Evolutionary conservation across 257 asterid species (phyloP).

Genomic region (Verbena officinalis): DNA sequence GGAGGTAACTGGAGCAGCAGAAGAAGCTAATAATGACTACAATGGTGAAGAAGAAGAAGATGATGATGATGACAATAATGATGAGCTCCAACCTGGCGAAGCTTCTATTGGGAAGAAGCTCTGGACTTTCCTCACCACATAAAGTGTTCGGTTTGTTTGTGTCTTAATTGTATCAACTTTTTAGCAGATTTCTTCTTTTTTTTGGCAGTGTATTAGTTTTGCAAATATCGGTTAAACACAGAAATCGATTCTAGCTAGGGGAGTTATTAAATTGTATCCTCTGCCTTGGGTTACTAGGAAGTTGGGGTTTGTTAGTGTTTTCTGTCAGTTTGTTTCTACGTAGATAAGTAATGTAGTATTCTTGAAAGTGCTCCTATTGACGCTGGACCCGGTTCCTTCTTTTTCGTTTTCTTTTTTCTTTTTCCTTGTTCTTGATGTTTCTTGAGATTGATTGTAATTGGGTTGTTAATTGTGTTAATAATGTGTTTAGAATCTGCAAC

Average conservation of each 20-base stretch:
- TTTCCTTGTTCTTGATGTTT: not conserved
- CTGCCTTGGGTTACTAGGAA: conserved; percentile 27
- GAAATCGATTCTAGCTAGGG: conserved; percentile 31
- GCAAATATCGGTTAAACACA: conserved; percentile 28
- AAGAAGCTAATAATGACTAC: conserved; percentile 38
- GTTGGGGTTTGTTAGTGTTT: conserved; percentile 35
- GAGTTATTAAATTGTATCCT: conserved; percentile 25
- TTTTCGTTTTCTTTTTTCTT: not conserved
- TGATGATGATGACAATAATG: conserved; percentile 50
- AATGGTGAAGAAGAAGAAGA: conserved; percentile 48
- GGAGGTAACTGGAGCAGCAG: conserved; percentile 64
- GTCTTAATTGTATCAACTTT: conserved; percentile 29
- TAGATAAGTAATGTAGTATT: conserved; percentile 42
- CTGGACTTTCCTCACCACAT: conserved; percentile 90
- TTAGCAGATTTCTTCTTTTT: conserved; percentile 16
- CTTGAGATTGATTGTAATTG: not conserved
- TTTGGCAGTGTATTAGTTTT: conserved; percentile 40
- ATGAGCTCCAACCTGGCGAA: conserved; percentile 87
- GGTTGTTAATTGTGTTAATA: not conserved
- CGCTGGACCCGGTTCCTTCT: conserved; percentile 26
- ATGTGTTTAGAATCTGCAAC: not conserved
- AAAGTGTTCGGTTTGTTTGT: conserved; percentile 24
- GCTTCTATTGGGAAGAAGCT: conserved; percentile 90
- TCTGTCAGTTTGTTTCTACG: not conserved
- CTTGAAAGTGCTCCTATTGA: conserved; percentile 40